Evolutionary conservation across 139 green algal species (phyloP), one percentile per base, ranked within the genome.

Genomic region (Haematococcus lacustris): DNA sequence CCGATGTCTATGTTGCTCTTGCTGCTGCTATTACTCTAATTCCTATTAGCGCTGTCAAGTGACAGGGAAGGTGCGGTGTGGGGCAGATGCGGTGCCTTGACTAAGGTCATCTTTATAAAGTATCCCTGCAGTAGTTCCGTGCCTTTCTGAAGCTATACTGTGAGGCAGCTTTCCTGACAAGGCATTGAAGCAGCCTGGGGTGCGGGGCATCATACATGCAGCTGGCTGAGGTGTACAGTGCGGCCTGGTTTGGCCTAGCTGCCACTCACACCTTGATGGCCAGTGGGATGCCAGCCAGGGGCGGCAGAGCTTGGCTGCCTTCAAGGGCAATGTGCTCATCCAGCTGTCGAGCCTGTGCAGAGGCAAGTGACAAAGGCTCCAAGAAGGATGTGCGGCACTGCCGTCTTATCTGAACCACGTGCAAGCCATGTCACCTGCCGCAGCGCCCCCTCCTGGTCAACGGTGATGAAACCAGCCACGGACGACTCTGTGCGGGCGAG

Each of bases 271-370:
- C 89, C 89, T 98, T 97, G 59, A 97, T 79, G 2, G 84, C 92
- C 38, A 97, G 80, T 0, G 91, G 89, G 0, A 97, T 86, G 32
- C 92, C 93, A 4, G 90, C 86, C 23, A 98, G 78, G 0, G 81
- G 68, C 0, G 83, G 80, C 7, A 89, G 47, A 7, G 35, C 35
- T 0, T 72, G 66, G 2, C 34, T 65, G 0, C 77, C 77, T 2
- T 75, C 78, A 17, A 21, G 57, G 21, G 75, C 81, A 73, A 90
- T 82, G 5, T 73, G 47, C 7, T 78, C 80, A 75, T 93, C 88
- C 3, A 93, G 28, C 9, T 71, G 71, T 25, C 69, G 64, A 40
- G 82, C 86, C 82, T 87, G 76, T 47, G 23, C 2, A n/a, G 21
- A 50, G 21, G 40, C 2, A 30, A 40, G 30, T 3, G 66, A 39